Evolutionary conservation across 306 rosid genomes (phyloP), one percentile per base, ranked within the genome.

Genomic region (Glycine soja): DNA sequence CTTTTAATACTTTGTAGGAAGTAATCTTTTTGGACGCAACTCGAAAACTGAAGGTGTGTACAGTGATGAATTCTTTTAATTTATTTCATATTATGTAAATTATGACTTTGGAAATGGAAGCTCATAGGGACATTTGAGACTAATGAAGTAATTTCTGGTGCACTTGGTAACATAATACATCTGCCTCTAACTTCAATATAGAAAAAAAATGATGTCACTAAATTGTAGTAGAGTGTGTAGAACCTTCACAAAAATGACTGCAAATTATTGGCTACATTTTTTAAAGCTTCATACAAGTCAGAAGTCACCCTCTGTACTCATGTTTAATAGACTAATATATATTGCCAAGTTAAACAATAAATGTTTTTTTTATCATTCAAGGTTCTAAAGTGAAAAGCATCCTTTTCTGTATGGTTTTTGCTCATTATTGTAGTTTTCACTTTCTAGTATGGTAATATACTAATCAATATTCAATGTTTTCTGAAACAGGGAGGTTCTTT

Each of bases 401-500:
- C 2, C 30, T 18, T 50, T 79, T 83, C 43, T 19, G 46, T 46
- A 43, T 77, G 53, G 48, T 45, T 81, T 70, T 63, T 16, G 78
- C 18, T 74, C 59, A 52, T 6, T 63, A 18, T 8, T 53, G 34
- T 54, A 67, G 51, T 63, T 46, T 63, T 65, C 36, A 53, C 34
- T 58, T 58, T 84, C 66, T n/a, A 53, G 10, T 47, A 50, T 19
- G 48, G 66, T 74, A 46, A 65, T 71, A 54, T 68, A 30, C 52
- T 65, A 46, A 75, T 69, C 74, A 66, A 69, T 56, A 69, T 82
- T 68, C 66, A 63, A 14, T 85, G 74, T 64, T 81, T 15, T 82
- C 81, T 84, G 71, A 70, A 87, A 81, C 92, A 94, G 98, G 98
- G 97, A 79, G 85, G 89, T 58, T 88, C 92, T 1, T 78, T 92